Percentiles rank a stretch among this genome's conserved stretches.
phyloP scores from a whole-genome alignment of 225 moss, liverwort and hornwort genomes.

The Ulota crispa region DNA sequence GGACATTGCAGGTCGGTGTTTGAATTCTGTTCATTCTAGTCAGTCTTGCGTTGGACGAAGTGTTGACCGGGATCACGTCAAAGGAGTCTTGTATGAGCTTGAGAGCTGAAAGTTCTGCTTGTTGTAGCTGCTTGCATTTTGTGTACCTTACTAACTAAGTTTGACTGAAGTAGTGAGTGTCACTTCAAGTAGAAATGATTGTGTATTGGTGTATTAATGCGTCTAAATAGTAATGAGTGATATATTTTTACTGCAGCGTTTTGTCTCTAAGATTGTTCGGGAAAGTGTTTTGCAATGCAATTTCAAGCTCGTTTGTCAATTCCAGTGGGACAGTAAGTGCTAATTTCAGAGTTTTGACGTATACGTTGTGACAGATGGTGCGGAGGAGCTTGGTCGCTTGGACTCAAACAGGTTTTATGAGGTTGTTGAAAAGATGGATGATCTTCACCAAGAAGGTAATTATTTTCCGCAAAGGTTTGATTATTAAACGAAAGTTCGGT shows the following conservation, averaged over 20 bases:
- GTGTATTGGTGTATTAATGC: too few relatives aligned
- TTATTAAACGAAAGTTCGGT: too few relatives aligned
- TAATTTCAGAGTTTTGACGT: background rate
- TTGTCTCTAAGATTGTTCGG: background rate
- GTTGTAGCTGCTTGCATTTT: too few relatives aligned
- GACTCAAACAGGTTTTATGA: slow-evolving; percentile 59
- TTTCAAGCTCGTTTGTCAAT: background rate
- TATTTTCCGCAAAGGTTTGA: background rate
- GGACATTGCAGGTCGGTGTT: slow-evolving; percentile 49
- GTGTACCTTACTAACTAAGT: background rate
- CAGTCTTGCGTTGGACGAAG: too few relatives aligned
- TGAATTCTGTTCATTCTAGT: background rate
- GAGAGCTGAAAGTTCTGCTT: background rate
- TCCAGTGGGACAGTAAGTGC: background rate
- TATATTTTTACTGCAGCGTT: background rate
- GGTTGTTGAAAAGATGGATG: slow-evolving; percentile 52
- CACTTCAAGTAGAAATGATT: too few relatives aligned
- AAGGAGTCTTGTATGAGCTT: background rate
- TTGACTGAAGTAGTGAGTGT: background rate
- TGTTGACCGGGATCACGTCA: rapidly evolving
- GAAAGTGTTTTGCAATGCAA: background rate
- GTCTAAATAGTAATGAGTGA: background rate
- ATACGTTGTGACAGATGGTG: slow-evolving; percentile 27
- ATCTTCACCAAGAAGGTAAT: slow-evolving; percentile 62
- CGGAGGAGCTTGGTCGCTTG: slow-evolving; percentile 53